Base-by-base conservation (phyloP, 768 basidiomycete genomes). In the Leccinum imitatum region DNA sequence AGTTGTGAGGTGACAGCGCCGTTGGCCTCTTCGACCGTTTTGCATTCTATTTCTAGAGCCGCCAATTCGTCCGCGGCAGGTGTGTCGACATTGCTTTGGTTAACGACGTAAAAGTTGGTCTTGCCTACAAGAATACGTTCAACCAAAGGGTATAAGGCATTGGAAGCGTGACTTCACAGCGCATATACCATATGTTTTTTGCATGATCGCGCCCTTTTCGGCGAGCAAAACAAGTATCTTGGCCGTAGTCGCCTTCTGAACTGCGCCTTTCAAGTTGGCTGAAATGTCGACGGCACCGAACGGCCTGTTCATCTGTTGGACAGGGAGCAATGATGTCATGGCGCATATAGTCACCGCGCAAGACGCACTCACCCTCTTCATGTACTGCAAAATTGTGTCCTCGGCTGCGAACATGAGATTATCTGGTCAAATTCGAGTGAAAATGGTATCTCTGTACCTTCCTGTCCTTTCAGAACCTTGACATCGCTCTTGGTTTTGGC, bases 271-370 rank as follows among this genome's bases (percentile, higher is more conserved):
- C 31, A 97, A 77, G 74, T 97, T 97, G 10, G 93, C 91, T 15
- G 90, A 83, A 6, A 96, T 87, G 71, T 97, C 94, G 37, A 95
- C 93, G 61, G 92, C 93, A 8, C 93, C 93, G 68, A 88, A 95
- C 6, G 93, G 93, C n/a, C 93, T 83, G 73, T 96, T 96, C 85
- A 93, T 91, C 91, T 94, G 67, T 37, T 50, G 39, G 21, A 46
- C 51, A n/a, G 27, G 10, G 17, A 33, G 21, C 1, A 1, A 27
- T 25, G 13, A 30, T 35, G 50, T 53, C 15, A 30, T 11, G 15
- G 25, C 46, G 59, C 58, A 56, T 71, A 62, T 56, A 64, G n/a
- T 44, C 41, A 19, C 41, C 44, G 25, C 56, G 48, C 7, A 33
- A 4, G 33, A 1, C 6, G 9, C 17, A 53, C 63, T 59, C 56